Conservation (phyloP, 306 rosid species). For the Quercus aquifolioides region DNA sequence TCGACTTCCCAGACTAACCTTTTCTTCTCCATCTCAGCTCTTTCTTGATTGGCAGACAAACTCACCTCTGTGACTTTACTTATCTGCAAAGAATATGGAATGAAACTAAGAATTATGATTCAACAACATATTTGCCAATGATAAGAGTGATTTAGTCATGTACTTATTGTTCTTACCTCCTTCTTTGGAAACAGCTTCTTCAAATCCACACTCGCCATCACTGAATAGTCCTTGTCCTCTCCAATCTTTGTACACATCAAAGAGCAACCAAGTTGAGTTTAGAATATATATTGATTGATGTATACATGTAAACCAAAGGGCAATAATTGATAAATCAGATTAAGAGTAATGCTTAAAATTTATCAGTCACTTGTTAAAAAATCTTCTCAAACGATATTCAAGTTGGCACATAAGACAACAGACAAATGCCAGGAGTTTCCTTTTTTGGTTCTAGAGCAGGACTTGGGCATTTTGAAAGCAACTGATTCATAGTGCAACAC, state of each 20-base stretch:
- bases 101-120: neutral
- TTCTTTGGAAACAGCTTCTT: conserved; percentile 64
- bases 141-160: neutral
- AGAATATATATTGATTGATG: neutral
- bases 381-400: conserved; percentile 4
- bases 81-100: conserved; percentile 42
- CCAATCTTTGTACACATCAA: conserved; percentile 44
- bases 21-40: conserved; percentile 74
- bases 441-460: neutral
- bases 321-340: neutral
- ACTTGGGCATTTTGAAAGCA: neutral
- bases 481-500: neutral
- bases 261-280: conserved; percentile 22
- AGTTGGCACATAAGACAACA: neutral
- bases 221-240: conserved; percentile 81
- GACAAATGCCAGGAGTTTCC: neutral
- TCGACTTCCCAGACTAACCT: conserved; percentile 63
- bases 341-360: neutral
- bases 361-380: neutral
- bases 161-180: conserved; percentile 47
- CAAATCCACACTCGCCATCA: conserved; percentile 60
- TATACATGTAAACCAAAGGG: conserved; percentile 1
- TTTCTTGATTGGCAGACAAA: conserved; percentile 84
- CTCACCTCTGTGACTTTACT: conserved; percentile 66
- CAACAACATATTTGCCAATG: neutral